A percentile compares a stretch with the other conserved stretches of the same genome.
phyloP scores from a whole-genome alignment of 164 flowering plant species.

The Echeveria elegans region DNA sequence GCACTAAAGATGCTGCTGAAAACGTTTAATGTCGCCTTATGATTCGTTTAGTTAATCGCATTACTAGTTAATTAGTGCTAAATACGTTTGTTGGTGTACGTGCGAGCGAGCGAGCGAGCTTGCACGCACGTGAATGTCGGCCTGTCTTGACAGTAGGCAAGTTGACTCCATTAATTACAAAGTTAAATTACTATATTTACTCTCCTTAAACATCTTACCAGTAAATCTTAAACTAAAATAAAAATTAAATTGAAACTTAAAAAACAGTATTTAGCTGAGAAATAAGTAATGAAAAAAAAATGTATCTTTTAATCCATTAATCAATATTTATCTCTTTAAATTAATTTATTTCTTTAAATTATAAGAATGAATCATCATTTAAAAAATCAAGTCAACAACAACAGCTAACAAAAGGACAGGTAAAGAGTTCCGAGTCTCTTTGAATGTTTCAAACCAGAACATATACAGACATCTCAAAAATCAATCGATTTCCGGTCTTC shows the following conservation, averaged over 20 bases:
- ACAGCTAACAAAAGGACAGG: neutral
- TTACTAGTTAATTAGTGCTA: neutral
- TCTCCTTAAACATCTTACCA: neutral
- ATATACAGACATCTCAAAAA: neutral
- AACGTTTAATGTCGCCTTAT: neutral
- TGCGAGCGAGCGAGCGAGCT: slow-evolving; percentile 5
- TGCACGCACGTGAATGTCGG: slow-evolving; percentile 7
- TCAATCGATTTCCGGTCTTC: neutral
- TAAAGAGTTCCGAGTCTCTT: neutral
- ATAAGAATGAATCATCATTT: no score
- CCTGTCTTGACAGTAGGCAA: slow-evolving; percentile 1
- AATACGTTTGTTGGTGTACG: slow-evolving; percentile 1
- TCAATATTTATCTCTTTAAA: no score
- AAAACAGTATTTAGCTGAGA: no score
- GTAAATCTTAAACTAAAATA: no score
- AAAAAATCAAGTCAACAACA: neutral
- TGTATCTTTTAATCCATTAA: no score
- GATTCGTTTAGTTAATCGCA: neutral
- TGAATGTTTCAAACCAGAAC: neutral
- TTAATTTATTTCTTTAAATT: no score
- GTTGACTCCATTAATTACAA: slow-evolving; percentile 4
- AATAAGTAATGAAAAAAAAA: no score
- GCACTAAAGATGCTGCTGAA: neutral
- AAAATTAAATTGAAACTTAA: no score
- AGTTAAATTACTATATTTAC: neutral